phyloP scores from a whole-genome alignment of 179 eudicot genomes.

The Corrigiola litoralis region DNA sequence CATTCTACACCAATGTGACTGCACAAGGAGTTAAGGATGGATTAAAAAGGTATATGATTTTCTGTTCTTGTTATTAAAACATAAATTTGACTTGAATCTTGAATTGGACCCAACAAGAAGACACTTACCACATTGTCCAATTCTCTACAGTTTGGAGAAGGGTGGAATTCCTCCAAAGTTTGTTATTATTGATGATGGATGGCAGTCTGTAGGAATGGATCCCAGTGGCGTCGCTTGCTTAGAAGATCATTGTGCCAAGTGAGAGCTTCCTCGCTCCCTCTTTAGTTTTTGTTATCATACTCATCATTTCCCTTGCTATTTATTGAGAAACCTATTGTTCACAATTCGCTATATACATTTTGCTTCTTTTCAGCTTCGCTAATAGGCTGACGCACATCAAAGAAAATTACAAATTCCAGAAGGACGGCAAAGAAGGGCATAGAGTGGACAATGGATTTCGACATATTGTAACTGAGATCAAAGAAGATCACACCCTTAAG shows the following conservation, averaged over 20 bases:
- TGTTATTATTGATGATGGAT: slow-evolving; percentile 82
- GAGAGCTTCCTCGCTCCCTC: slow-evolving; percentile 23
- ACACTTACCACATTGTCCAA: neutral
- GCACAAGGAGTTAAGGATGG: slow-evolving; percentile 70
- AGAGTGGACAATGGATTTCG: slow-evolving; percentile 59
- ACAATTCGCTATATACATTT: neutral
- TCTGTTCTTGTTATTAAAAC: neutral
- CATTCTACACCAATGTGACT: slow-evolving; percentile 70
- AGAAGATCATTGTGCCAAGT: slow-evolving; percentile 69
- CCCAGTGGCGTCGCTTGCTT: slow-evolving; percentile 30
- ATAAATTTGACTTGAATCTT: neutral
- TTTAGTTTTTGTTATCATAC: neutral
- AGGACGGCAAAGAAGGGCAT: slow-evolving; percentile 57
- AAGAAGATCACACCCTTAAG: slow-evolving; percentile 63
- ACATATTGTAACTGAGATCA: slow-evolving; percentile 48
- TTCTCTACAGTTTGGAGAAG: slow-evolving; percentile 46
- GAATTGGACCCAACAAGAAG: neutral
- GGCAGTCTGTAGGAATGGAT: slow-evolving; percentile 84
- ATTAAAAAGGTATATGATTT: slow-evolving; percentile 41
- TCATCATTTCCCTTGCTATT: neutral
- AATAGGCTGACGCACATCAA: slow-evolving; percentile 65
- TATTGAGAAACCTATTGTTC: neutral
- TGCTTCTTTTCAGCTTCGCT: slow-evolving; percentile 42
- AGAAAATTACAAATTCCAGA: slow-evolving; percentile 73
- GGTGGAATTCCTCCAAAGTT: slow-evolving; percentile 77